A percentile compares a stretch with the other conserved stretches of the same genome.
phyloP scores from a whole-genome alignment of 108 stramenopile genomes.

The Pseudonitzschia delicatissima region DNA sequence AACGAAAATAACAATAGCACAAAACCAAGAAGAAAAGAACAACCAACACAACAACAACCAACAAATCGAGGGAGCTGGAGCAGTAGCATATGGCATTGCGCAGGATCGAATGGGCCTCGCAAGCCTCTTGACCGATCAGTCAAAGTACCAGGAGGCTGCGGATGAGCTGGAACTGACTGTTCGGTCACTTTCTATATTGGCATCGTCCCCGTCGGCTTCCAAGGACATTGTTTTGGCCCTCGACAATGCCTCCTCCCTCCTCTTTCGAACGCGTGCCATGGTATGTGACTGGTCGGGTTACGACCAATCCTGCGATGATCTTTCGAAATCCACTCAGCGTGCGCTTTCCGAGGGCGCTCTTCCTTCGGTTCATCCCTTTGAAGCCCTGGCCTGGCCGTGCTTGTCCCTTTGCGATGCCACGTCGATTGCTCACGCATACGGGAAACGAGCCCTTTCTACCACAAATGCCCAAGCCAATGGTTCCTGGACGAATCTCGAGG shows the following conservation, averaged over 20 bases:
- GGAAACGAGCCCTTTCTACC: constrained; percentile 33
- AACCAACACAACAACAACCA: background rate
- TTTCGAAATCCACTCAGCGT: constrained; percentile 19
- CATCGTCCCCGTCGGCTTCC: too few relatives aligned
- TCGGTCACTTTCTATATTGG: too few relatives aligned
- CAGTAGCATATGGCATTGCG: constrained; percentile 4
- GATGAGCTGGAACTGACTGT: constrained; percentile 29
- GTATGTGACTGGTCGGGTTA: constrained; percentile 46
- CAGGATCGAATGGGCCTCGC: constrained; percentile 58
- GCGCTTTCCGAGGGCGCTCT: background rate
- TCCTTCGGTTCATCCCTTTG: constrained; percentile 54
- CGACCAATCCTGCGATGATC: constrained; percentile 31
- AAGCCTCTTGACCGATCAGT: constrained; percentile 44
- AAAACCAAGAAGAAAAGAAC: background rate
- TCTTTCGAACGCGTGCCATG: constrained; percentile 48
- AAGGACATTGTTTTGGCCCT: too few relatives aligned
- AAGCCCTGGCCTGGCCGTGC: constrained; percentile 57
- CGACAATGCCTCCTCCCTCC: constrained; percentile 34
- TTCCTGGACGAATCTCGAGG: too few relatives aligned
- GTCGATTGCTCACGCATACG: constrained; percentile 40
- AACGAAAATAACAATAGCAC: constrained; percentile 23
- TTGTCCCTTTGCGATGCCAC: constrained; percentile 41
- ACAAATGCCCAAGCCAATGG: too few relatives aligned
- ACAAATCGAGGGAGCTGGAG: constrained; percentile 29
- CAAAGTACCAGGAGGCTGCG: constrained; percentile 47